These are phyloP conservation scores for Candida mattraensis DNA, from an alignment of 805 yeast genomes.

Conservation along the genomic window DNA sequence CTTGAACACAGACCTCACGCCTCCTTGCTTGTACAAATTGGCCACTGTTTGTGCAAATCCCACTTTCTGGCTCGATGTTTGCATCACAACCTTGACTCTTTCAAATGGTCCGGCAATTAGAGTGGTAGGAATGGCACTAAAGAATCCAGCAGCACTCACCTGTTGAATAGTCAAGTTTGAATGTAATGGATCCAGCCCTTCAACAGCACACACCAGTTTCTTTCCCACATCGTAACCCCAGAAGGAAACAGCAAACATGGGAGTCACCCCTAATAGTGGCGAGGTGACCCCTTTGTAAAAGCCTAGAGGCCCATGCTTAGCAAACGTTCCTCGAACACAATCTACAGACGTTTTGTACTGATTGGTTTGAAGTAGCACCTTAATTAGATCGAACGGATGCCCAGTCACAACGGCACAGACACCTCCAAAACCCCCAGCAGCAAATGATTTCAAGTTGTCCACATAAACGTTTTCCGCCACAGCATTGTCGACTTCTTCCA, in stretches of 20 bases:
- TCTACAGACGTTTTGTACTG: slow-evolving; percentile 58
- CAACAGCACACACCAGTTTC: slow-evolving; percentile 54
- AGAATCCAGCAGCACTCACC: slow-evolving; percentile 88
- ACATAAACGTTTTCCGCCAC: slow-evolving; percentile 38
- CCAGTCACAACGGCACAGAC: slow-evolving; percentile 93
- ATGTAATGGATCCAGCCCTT: slow-evolving; percentile 36
- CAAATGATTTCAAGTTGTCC: slow-evolving; percentile 84
- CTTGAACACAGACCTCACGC: slow-evolving; percentile 78
- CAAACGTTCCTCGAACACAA: slow-evolving; percentile 69
- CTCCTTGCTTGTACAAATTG: slow-evolving; percentile 76
- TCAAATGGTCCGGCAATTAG: slow-evolving; percentile 97
- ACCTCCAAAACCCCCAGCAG: slow-evolving; percentile 96
- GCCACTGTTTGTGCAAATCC: slow-evolving; percentile 61
- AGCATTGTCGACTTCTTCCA: slow-evolving; percentile 30
- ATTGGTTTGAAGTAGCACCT: slow-evolving; percentile 89
- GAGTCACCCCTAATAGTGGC: slow-evolving; percentile 94
- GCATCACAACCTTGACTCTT: slow-evolving; percentile 91
- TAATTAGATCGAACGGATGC: slow-evolving; percentile 92
- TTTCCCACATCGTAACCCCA: slow-evolving; percentile 98
- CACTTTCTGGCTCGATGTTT: slow-evolving; percentile 47
- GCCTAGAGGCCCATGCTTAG: slow-evolving; percentile 74
- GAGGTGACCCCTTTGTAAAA: slow-evolving; percentile 93
- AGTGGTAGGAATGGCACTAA: slow-evolving; percentile 93
- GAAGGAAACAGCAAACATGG: slow-evolving; percentile 96
- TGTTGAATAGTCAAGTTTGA: slow-evolving; percentile 58